Base-by-base conservation (phyloP, 2,329 filamentous ascomycete genomes). In the Alternaria angustiovoidea region DNA sequence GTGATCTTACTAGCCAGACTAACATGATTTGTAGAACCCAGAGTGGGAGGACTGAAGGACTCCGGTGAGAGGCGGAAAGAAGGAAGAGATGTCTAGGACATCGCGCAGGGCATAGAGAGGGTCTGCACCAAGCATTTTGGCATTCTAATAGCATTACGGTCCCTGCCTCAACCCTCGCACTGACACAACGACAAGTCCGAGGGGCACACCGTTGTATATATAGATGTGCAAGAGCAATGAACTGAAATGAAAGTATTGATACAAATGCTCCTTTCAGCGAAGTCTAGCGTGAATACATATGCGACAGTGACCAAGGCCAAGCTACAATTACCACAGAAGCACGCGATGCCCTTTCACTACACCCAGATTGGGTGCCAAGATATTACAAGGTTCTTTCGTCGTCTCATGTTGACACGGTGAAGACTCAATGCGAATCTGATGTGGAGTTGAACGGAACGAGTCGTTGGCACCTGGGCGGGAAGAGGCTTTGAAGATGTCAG, bases 41-140 rank as follows among this genome's bases (percentile, higher is more conserved):
- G 80, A 82, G 47, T 83, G 81, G 81, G 72, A 81, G 65, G 79
- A 79, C 54, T 80, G 69, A 78, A 57, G 28, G 47, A 38, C 7
- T 14, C 24, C 26, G 44, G 20, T 48, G 20, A 30, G 51, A 48
- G 36, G 30, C 26, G 43, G 14, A 58, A 39, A 39, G 26, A 44
- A 57, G 51, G 42, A 57, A 32, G 34, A 38, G 20, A 53, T 52
- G 54, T 38, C 46, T 22, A 11, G 8, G 46, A 38, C 32, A 38
- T 20, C 46, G 28, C 41, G 46, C 18, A 34, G 46, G 42, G 24
- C 36, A 26, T 54, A 30, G 42, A 49, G 38, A 51, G 64, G 60
- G 61, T 59, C 51, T 62, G 63, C 56, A 55, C 66, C 61, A 38
- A 16, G 44, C 51, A 46, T 63, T 70, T 66, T 55, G 62, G 64